Percentiles rank a stretch among this genome's conserved stretches.
Conservation (phyloP, 192 early-diverging fungal species). For the Coemansia asiatica region DNA sequence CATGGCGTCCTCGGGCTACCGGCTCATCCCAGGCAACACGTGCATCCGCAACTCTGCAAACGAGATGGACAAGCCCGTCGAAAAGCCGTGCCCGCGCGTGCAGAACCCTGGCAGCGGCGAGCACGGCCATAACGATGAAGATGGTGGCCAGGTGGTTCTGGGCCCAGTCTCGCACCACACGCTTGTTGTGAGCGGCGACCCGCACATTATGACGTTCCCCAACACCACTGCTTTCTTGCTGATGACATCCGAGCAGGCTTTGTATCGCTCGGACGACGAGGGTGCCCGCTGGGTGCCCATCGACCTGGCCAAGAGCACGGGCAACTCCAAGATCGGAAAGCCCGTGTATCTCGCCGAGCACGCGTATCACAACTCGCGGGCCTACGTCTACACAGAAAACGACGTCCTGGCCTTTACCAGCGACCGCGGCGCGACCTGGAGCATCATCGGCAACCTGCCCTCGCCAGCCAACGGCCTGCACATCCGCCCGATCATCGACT, state of each 20-base stretch:
- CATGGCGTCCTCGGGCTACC: conserved; percentile 74
- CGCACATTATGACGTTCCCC: conserved; percentile 68
- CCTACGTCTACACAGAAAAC: conserved; percentile 62
- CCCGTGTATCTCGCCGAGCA: conserved; percentile 66
- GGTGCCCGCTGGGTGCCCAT: conserved; percentile 68
- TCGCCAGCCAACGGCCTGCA: conserved; percentile 65
- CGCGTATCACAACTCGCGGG: conserved; percentile 65
- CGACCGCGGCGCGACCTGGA: conserved; percentile 62
- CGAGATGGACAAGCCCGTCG: conserved; percentile 59
- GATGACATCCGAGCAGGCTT: conserved; percentile 58
- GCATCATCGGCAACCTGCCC: conserved; percentile 54
- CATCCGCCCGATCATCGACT: conserved; percentile 74
- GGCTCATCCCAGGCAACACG: conserved; percentile 80
- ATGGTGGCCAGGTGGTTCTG: conserved; percentile 9
- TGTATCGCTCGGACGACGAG: conserved; percentile 73
- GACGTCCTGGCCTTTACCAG: conserved; percentile 55
- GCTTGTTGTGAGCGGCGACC: conserved; percentile 43
- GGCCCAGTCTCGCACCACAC: conserved; percentile 36
- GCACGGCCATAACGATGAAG: conserved; percentile 4
- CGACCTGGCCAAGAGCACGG: conserved; percentile 41
- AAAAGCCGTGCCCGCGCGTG: conserved; percentile 56
- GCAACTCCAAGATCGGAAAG: conserved; percentile 26
- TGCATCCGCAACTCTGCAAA: conserved; percentile 59
- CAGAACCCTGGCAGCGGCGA: conserved; percentile 30
- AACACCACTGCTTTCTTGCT: conserved; percentile 64